A percentile compares a stretch with the other conserved stretches of the same genome.
These are phyloP conservation scores for Dicorynia guianensis DNA, from an alignment of 306 rosid species.

Conservation along the genomic window DNA sequence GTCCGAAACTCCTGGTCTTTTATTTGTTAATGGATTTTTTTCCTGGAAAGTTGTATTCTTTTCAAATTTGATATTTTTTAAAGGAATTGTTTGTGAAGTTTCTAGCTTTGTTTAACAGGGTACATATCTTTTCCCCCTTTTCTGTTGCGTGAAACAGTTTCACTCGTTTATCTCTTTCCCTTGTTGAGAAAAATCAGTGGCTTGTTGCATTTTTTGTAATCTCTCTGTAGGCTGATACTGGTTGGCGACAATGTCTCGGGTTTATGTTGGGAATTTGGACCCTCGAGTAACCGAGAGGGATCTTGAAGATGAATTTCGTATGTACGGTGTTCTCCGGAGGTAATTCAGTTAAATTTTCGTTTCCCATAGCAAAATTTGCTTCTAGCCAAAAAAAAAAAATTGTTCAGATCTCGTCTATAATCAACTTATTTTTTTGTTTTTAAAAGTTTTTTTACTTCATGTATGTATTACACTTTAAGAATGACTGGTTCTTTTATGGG, in stretches of 20 bases:
- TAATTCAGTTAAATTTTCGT: conserved; percentile 25
- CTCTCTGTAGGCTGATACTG: conserved; percentile 39
- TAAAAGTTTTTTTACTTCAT: too few species aligned
- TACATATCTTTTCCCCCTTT: too few species aligned
- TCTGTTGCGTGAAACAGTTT: not conserved
- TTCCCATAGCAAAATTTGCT: too few species aligned
- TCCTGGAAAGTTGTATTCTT: not conserved
- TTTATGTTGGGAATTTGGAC: conserved; percentile 91
- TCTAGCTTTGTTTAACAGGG: not conserved
- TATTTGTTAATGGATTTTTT: too few species aligned
- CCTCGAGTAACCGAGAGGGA: conserved; percentile 92
- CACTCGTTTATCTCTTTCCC: not conserved
- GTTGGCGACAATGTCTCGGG: conserved; percentile 69
- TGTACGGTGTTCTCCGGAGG: conserved; percentile 93
- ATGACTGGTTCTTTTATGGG: not conserved
- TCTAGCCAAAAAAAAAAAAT: not conserved
- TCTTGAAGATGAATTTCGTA: conserved; percentile 88
- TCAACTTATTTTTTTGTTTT: not conserved
- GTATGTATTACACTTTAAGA: too few species aligned
- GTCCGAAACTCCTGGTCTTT: too few species aligned
- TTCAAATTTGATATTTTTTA: too few species aligned
- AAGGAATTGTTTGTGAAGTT: not conserved
- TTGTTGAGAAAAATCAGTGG: not conserved
- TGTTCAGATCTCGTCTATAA: not conserved
- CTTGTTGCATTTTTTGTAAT: not conserved